Evolutionary conservation across 2,329 filamentous ascomycete genomes (phyloP), one percentile per base, ranked within the genome.

Genomic region (Diaporthe sp.): DNA sequence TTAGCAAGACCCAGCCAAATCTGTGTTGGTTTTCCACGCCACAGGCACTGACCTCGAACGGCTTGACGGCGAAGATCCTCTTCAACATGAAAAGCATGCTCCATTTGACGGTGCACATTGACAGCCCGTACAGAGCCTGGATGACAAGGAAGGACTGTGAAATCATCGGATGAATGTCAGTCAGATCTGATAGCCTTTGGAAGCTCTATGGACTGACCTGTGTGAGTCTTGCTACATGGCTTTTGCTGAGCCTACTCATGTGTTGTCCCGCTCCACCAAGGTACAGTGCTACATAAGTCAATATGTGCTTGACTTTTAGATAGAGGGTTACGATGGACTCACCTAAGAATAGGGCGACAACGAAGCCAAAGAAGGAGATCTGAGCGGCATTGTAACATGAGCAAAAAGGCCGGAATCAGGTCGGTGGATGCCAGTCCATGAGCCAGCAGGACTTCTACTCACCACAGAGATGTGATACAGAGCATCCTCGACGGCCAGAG

Each of bases 61-160:
- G 62, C 42, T 44, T 57, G n/a, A 75, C 59, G 69, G 74, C 59
- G 25, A 75, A 75, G 17, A 75, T 75, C 6, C 74, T 61, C 59
- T 75, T 75, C 39, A 75, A 22, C 74, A 75, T 75, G 51, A 75
- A 75, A 8, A 75, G 42, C 74, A 73, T 75, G 61, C 69, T 73
- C 74, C 74, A 75, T 37, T 75, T 75, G 34, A 73, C 59, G 17
- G 69, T 51, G 34, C 74, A 75, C 74, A 75, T 75, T 6, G 74
- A 68, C 28, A 75, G 39, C 3, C 59, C 74, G n/a, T 75, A 75
- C 1, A 75, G 44, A 12, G 68, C 19, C 39, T 75, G 68, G 8
- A 73, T 31, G 25, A 75, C 42, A 44, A 75, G 74, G n/a, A 75
- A 73, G 3, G 74, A 73, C 74, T 75, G 42, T 13, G 9, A 25